Evolutionary conservation across 805 yeast species (phyloP).

Genomic region (Nakazawaea pomicola): DNA sequence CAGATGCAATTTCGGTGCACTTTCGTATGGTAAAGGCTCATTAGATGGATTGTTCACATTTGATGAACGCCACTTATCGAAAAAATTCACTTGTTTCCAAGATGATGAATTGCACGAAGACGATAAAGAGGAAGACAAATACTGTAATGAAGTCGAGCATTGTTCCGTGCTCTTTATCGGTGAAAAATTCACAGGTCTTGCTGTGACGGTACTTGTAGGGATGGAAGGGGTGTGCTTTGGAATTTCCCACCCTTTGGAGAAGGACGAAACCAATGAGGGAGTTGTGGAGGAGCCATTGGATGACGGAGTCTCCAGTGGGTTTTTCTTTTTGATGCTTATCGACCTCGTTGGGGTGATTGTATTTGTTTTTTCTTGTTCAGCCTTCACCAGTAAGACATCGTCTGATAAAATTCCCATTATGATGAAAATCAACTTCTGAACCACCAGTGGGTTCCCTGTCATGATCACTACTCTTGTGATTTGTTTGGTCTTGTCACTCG

Average conservation of each 20-base stretch:
- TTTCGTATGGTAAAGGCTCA: too few species aligned
- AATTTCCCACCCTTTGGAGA: slow-evolving; percentile 41
- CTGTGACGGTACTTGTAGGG: slow-evolving; percentile 13
- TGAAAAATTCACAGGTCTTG: slow-evolving; percentile 10
- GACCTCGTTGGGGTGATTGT: slow-evolving; percentile 14
- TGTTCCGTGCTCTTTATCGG: slow-evolving; percentile 17
- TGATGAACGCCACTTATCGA: slow-evolving; percentile 38
- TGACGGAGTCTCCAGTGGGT: slow-evolving; percentile 2
- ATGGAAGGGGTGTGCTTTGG: slow-evolving; percentile 21
- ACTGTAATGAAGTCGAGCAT: slow-evolving; percentile 30
- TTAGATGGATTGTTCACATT: neutral
- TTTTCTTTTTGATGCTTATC: slow-evolving; percentile 16
- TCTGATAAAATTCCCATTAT: slow-evolving; percentile 45
- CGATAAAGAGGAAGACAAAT: slow-evolving; percentile 33
- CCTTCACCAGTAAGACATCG: slow-evolving; percentile 15
- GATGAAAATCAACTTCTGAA: slow-evolving; percentile 48
- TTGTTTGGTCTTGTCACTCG: slow-evolving; percentile 23
- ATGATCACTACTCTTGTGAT: slow-evolving; percentile 42
- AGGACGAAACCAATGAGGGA: slow-evolving; percentile 14
- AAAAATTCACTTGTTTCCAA: slow-evolving; percentile 34
- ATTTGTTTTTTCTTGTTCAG: neutral
- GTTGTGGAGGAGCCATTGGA: slow-evolving; percentile 14
- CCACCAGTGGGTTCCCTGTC: slow-evolving; percentile 54
- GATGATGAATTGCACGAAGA: slow-evolving; percentile 36
- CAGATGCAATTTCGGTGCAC: slow-evolving; percentile 17